These are phyloP conservation scores for Microdochium trichocladiopsis DNA, from an alignment of 2,329 filamentous ascomycete genomes.

Conservation along the genomic window DNA sequence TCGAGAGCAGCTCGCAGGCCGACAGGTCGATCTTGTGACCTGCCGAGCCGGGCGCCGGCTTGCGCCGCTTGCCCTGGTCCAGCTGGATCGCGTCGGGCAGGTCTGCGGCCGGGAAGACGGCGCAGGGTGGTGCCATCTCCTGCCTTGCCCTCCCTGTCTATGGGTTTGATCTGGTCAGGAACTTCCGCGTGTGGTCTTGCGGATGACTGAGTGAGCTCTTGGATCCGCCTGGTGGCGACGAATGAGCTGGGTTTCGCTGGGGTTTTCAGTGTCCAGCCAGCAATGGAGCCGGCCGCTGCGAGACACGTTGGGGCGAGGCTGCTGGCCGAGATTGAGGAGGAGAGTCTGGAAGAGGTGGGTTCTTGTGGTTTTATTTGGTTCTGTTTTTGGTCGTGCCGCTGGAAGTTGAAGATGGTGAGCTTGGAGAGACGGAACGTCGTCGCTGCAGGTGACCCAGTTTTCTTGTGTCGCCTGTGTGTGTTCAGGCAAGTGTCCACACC, in stretches of 20 bases:
- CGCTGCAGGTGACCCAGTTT: background rate
- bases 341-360: conserved; percentile 51
- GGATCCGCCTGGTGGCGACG: no score
- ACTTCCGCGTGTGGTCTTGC: background rate
- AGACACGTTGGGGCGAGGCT: conserved; percentile 38
- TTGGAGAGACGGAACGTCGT: conserved; percentile 2
- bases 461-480: no score
- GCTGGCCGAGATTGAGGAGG: conserved; percentile 48
- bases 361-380: background rate
- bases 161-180: background rate
- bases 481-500: no score
- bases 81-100: conserved; percentile 42
- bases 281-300: conserved; percentile 27
- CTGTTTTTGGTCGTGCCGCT: background rate
- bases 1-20: conserved; percentile 47
- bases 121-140: conserved; percentile 51
- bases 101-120: conserved; percentile 43
- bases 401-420: background rate
- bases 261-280: no score
- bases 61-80: conserved; percentile 44
- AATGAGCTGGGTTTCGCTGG: no score
- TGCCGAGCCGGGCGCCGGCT: conserved; percentile 29
- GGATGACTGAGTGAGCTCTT: background rate
- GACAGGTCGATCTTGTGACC: conserved; percentile 38
- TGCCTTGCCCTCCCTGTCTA: background rate